Base-by-base conservation (phyloP, 1,139 yeast genomes). In the Geotrichum carabidarum region DNA sequence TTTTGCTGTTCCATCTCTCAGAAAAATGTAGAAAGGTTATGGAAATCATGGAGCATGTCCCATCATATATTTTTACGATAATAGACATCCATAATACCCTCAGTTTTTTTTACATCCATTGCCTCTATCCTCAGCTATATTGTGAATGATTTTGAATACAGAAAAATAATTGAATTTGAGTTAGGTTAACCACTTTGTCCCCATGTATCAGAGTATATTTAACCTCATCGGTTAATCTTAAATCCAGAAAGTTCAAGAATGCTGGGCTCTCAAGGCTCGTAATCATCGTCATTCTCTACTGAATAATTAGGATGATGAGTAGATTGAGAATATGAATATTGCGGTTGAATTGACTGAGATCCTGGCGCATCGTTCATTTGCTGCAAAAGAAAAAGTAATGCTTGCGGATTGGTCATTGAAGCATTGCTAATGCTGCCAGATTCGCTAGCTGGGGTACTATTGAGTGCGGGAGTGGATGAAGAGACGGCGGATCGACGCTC, bases 401-500 rank as follows among this genome's bases (percentile, higher is more conserved):
- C 49, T 15, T 36, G 41, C 11, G 49, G 49, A 27, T 45, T 44
- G 11, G 51, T 38, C 17, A 27, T 17, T 2, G 40, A 37, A 17
- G 49, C 32, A 18, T 14, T 34, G 32, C 15, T 46, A 18, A 42
- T 46, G 15, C 18, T 22, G n/a, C 15, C 15, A 11, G 14, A n/a
- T 5, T 22, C 42, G 34, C 31, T 34, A 18, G 46, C n/a, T 12
- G 12, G 4, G 37, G 12, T 27, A 11, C 27, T 11, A 15, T 17
- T 8, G 9, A 32, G 8, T 11, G 30, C 32, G 18, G 44, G 15
- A 17, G 18, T 22, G 43, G 52, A 30, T 4, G 9, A 55, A 68
- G 72, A 22, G 72, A 58, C 40, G 9, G 52, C 44, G n/a, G 54
- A 17, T 50, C 17, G 18, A 27, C 47, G 11, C 15, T 3, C 18